Conservation (phyloP, 306 rosid species). For the Vigna hirtella region DNA sequence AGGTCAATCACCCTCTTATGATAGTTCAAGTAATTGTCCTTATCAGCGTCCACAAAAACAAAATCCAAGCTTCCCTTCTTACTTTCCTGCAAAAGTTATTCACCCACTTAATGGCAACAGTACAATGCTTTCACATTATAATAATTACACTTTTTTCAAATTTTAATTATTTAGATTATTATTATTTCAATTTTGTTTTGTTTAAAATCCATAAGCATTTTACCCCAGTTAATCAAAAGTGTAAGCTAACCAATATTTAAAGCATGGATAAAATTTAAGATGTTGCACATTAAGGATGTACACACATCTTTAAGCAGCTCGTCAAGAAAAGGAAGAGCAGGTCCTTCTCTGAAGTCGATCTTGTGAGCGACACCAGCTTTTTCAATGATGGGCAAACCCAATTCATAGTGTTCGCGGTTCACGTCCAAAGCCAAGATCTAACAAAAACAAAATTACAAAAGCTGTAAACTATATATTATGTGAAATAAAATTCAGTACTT, state of each 20-base stretch:
- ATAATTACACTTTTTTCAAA: too few species aligned
- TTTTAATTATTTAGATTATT: too few species aligned
- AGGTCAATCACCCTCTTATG: conserved; percentile 78
- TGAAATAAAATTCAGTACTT: neutral
- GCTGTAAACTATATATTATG: neutral
- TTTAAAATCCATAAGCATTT: too few species aligned
- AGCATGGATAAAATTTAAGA: too few species aligned
- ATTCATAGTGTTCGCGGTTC: conserved; percentile 75
- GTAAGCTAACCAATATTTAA: too few species aligned
- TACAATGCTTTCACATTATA: too few species aligned
- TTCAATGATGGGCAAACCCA: conserved; percentile 75
- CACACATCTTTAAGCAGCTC: conserved; percentile 66
- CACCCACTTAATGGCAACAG: too few species aligned
- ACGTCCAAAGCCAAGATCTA: conserved; percentile 91
- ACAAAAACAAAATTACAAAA: neutral
- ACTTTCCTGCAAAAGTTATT: conserved; percentile 54
- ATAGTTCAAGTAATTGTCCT: conserved; percentile 84
- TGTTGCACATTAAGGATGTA: neutral
- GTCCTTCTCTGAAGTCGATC: conserved; percentile 89
- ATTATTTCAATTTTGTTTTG: too few species aligned
- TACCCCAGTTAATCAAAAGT: too few species aligned
- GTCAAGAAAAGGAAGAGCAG: conserved; percentile 85
- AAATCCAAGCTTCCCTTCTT: conserved; percentile 70
- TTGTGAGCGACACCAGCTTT: conserved; percentile 87
- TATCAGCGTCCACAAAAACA: conserved; percentile 87